phyloP scores from a whole-genome alignment of 2,329 filamentous ascomycete genomes.

The Chaetothyriales sp. region DNA sequence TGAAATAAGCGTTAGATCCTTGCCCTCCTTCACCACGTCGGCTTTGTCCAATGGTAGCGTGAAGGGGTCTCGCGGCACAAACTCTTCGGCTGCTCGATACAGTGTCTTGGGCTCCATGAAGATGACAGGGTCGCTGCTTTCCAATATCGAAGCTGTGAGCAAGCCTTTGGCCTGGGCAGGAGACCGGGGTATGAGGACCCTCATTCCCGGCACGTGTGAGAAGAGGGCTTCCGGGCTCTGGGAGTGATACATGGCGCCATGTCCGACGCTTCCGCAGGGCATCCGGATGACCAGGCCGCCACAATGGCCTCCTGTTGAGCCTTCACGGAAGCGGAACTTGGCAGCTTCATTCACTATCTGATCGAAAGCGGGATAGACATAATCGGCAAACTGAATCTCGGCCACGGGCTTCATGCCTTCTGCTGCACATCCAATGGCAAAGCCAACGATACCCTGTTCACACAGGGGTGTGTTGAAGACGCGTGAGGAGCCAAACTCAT shows the following conservation, averaged over 20 bases:
- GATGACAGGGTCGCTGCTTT: slow-evolving; percentile 69
- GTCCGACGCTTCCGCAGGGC: slow-evolving; percentile 80
- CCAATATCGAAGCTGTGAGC: slow-evolving; percentile 59
- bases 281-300: slow-evolving; percentile 79
- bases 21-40: slow-evolving; percentile 67
- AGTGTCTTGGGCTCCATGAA: slow-evolving; percentile 93
- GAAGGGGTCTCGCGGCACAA: slow-evolving; percentile 70
- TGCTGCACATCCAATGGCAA: slow-evolving; percentile 77
- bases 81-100: slow-evolving; percentile 81
- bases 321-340: slow-evolving; percentile 69
- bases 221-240: slow-evolving; percentile 84
- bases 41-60: slow-evolving; percentile 76
- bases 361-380: slow-evolving; percentile 84
- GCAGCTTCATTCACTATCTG: slow-evolving; percentile 89
- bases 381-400: slow-evolving; percentile 93
- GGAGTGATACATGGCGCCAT: slow-evolving; percentile 77
- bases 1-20: slow-evolving; percentile 68
- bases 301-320: slow-evolving; percentile 49
- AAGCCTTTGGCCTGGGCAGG: slow-evolving; percentile 82
- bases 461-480: slow-evolving; percentile 95
- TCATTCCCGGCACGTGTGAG: slow-evolving; percentile 71
- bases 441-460: slow-evolving; percentile 89
- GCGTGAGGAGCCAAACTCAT: slow-evolving; percentile 71
- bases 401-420: slow-evolving; percentile 87
- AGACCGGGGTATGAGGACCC: slow-evolving; percentile 74